phyloP scores from a whole-genome alignment of 192 early-diverging fungal genomes.

The Gaertneriomyces semiglobifer region DNA sequence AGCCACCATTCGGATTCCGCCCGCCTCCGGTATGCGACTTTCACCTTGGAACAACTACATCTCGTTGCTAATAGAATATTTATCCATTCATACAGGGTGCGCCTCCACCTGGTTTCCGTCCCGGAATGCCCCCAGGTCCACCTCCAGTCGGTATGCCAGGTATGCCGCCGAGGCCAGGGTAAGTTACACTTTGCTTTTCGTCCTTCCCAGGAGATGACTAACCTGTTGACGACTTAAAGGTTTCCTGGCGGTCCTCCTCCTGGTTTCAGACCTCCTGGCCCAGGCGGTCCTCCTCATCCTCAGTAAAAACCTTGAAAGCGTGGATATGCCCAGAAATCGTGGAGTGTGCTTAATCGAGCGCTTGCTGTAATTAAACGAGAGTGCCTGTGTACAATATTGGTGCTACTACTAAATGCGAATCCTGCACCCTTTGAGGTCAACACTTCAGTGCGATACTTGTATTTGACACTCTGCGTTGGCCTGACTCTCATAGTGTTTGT shows the following conservation, averaged over 20 bases:
- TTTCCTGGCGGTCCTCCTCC: conserved; percentile 46
- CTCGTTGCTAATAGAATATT: conserved; percentile 1
- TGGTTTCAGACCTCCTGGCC: conserved; percentile 31
- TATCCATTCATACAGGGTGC: neutral
- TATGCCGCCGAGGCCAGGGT: conserved; percentile 42
- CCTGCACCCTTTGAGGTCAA: too few species aligned
- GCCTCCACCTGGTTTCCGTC: conserved; percentile 62
- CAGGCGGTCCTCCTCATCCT: too few species aligned
- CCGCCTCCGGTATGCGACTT: conserved; percentile 37
- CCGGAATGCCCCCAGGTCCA: conserved; percentile 41
- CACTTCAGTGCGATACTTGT: too few species aligned
- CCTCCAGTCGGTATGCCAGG: conserved; percentile 67
- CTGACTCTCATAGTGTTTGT: too few species aligned
- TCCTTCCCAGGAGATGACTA: conserved; percentile 35
- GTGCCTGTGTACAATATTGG: too few species aligned
- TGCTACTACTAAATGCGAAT: too few species aligned
- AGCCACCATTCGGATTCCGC: conserved; percentile 51
- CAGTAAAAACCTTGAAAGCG: too few species aligned
- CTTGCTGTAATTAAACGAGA: too few species aligned
- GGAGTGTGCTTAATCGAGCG: too few species aligned
- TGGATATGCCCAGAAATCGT: too few species aligned
- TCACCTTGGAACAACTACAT: neutral
- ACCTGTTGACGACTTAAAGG: conserved; percentile 33
- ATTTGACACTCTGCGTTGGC: too few species aligned
- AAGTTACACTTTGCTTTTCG: conserved; percentile 9